A percentile compares a stretch with the other conserved stretches of the same genome.
These are phyloP conservation scores for Sporisorium exsertum DNA, from an alignment of 1,284 basidiomycete species.

Conservation along the genomic window DNA sequence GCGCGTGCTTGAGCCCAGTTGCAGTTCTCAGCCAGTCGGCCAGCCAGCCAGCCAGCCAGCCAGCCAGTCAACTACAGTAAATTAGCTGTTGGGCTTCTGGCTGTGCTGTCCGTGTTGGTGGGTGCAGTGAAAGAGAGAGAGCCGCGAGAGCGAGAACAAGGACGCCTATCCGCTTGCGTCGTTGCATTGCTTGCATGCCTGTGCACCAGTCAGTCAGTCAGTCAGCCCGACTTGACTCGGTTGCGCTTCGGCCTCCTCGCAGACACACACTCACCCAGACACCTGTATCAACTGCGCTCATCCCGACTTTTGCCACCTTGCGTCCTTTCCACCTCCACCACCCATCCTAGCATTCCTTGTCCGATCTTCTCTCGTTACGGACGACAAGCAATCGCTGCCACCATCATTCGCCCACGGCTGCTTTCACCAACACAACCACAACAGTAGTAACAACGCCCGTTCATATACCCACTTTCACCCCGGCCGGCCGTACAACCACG, in stretches of 20 bases:
- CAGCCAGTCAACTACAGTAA: no score
- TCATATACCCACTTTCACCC: background rate
- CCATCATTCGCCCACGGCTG: background rate
- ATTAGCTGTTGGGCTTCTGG: background rate
- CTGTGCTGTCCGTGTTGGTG: background rate
- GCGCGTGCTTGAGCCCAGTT: conserved; percentile 3
- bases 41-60: background rate
- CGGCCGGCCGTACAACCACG: background rate
- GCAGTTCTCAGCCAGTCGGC: background rate
- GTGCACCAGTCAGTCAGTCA: conserved; percentile 9
- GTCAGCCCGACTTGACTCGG: conserved; percentile 5
- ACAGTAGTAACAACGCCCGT: background rate
- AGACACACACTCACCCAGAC: conserved; percentile 3
- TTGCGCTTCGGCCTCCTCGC: conserved; percentile 3
- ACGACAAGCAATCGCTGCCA: background rate
- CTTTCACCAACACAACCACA: background rate
- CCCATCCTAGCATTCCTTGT: background rate
- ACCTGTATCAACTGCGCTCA: background rate
- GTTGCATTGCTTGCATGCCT: conserved; percentile 16
- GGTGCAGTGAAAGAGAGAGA: background rate
- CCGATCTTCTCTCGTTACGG: background rate
- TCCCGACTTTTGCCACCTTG: background rate
- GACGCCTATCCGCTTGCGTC: conserved; percentile 26
- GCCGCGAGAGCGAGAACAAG: background rate
- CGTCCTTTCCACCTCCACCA: background rate